Evolutionary conservation across 306 rosid genomes (phyloP), one percentile per base, ranked within the genome.

Genomic region (Medicago truncatula): DNA sequence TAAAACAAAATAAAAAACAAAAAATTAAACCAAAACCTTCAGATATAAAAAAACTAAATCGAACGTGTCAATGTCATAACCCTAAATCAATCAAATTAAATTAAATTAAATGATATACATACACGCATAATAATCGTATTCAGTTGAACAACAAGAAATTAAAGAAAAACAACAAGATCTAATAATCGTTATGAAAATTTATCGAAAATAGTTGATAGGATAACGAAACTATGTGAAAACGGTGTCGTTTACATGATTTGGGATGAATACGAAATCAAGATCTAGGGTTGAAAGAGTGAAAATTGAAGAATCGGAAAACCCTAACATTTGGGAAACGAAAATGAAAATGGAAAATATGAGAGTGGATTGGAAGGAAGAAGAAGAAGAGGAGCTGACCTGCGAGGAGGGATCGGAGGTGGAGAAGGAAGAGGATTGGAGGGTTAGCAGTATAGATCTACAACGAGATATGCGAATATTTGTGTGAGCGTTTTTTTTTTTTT

Each of bases 401-500:
- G 77, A 87, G 12, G 88, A 89, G 44, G 86, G 71, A 8, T 17
- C 21, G 18, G 60, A 88, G 88, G 80, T 62, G 16, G 74, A 70
- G 75, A 83, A 28, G 71, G 80, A 67, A 59, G 81, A 74, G 18
- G 76, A 69, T 49, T 56, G 87, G 67, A 74, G 83, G 74, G 74
- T 46, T 53, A 71, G 83, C 86, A 71, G 81, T 84, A 82, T 85
- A 84, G 97, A 92, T 91, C 95, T 83, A 76, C 80, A 38, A 60
- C 84, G 83, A 77, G 83, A 77, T 40, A 74, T 46, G 82, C 75
- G 65, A 50, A 69, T 73, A 81, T 74, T 39, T 16, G 47, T 75
- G 60, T 43, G 7, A 15, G 56, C 8, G 34, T 38, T 71, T 2
- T 10, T 52, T 13, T 14, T 10, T 23, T 38, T n/a, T 14, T 18